Base-by-base conservation (phyloP, 2,329 filamentous ascomycete genomes). In the Ceratocystis ficicola region DNA sequence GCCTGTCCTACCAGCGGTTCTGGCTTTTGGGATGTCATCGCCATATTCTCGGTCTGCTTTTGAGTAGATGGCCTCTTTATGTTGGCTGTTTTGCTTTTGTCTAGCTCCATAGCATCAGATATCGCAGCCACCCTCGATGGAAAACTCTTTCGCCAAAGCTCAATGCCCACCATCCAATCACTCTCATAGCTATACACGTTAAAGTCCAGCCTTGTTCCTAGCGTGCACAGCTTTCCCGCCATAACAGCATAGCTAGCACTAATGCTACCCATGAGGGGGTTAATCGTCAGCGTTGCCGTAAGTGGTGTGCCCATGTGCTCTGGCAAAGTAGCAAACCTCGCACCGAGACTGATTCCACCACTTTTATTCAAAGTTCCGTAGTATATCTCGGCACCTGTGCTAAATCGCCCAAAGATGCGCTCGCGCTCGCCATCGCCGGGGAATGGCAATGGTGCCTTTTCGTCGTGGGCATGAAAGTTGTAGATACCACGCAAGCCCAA, bases 131-230 rank as follows among this genome's bases (percentile, higher is more conserved):
- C 77, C 73, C 52, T 76, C 20, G 77, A 75, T 68, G 70, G 66
- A 17, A 76, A 74, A 22, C 79, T 79, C 71, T 84, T 87, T 72
- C 89, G 86, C 93, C 94, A 99, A 55, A 97, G 79, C 77, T 99
- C 94, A 77, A 90, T 89, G 15, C 94, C 94, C 28, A 97, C 83
- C 30, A 91, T 87, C 80, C 96, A 87, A 67, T 94, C 89, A 73
- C 90, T 96, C 78, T 99, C 94, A 78, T 96, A 99, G 73, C 90
- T 96, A 76, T 96, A 97, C 62, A 96, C 88, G 72, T 99, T 99
- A 77, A 99, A 99, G 73, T 95, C 91, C 77, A 97, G 93, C 62
- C 88, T 86, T 25, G 91, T 95, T 69, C 91, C 94, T 62, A 99
- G 82, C 10, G 90, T 89, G 70, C 95, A 84, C 71, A 90, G 85